Evolutionary conservation across 352 stramenopile species (phyloP), one percentile per base, ranked within the genome.

Genomic region (Pythium myriotylum): DNA sequence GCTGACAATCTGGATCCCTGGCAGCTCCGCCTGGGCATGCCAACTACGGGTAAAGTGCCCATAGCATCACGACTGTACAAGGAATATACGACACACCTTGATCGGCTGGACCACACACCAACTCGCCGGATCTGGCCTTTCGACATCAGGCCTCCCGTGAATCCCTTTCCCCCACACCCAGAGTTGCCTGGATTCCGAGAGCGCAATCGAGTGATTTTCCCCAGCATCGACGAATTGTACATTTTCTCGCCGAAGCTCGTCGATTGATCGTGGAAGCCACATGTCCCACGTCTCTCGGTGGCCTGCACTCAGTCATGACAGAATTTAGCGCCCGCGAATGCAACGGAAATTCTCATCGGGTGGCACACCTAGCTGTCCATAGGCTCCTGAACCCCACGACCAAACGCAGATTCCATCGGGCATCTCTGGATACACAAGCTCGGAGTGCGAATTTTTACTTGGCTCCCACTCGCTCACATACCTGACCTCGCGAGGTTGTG

Each of bases 151-250:
- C 13, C 74, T 65, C 27, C 78, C 81, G 43, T 90, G 82, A 26
- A 91, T 67, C 0, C 85, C 83, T 56, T 91, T 73, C 0, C 85
- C 85, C 85, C 85, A 94, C 8, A 86, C 24, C 83, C 85, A 94
- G n/a, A 94, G 60, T 16, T 84, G 55, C 33, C 67, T 72, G 8
- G 42, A 63, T 2, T 86, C 79, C 3, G 85, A 90, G 39, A 94
- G 76, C 13, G 85, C 85, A 23, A 92, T 24, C 3, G 85, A 94
- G 43, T 94, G 85, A 3, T 72, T 69, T 47, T 89, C 72, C 0
- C 83, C 85, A 9, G 79, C 83, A 51, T 89, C 76, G n/a, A 94
- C 75, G 29, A 62, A 86, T 0, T 54, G 65, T 42, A 94, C 84
- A 16, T 32, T 67, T 61, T 92, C 79, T 20, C 66, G 58, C 12